phyloP scores from a whole-genome alignment of 345 rosid genomes.

The Salix caprea region DNA sequence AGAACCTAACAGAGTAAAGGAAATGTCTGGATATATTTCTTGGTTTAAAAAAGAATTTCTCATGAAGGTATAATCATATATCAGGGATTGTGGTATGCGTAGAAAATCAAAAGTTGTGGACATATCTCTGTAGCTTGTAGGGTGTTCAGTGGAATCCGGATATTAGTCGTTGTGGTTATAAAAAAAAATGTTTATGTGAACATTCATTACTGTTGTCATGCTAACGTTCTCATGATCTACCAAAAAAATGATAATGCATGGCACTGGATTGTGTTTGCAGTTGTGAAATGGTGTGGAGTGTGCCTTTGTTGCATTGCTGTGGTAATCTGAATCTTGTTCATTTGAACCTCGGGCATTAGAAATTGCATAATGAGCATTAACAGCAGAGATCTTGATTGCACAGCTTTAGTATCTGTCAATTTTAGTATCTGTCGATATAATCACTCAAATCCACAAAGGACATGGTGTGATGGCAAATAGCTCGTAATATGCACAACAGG shows the following conservation, averaged over 20 bases:
- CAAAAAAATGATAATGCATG: no score
- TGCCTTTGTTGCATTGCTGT: neutral
- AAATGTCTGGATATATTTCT: no score
- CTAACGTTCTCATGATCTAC: no score
- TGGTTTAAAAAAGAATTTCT: no score
- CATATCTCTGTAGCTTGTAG: neutral
- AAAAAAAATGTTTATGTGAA: no score
- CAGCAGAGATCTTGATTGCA: neutral
- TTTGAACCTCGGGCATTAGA: neutral
- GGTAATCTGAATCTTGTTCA: neutral
- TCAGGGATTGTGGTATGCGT: no score
- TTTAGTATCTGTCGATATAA: neutral
- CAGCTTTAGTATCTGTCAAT: neutral
- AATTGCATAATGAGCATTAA: neutral
- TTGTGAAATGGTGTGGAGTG: neutral
- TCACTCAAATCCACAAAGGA: fast-evolving
- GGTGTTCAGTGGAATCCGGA: no score
- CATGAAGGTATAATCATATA: no score
- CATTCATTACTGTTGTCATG: no score
- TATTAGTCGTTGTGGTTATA: no score
- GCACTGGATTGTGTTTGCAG: neutral
- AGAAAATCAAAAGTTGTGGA: no score
- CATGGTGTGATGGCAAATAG: fast-evolving
- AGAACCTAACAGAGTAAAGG: no score
- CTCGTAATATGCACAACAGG: fast-evolving